phyloP scores from a whole-genome alignment of 768 basidiomycete species.

The Lentinula boryana region DNA sequence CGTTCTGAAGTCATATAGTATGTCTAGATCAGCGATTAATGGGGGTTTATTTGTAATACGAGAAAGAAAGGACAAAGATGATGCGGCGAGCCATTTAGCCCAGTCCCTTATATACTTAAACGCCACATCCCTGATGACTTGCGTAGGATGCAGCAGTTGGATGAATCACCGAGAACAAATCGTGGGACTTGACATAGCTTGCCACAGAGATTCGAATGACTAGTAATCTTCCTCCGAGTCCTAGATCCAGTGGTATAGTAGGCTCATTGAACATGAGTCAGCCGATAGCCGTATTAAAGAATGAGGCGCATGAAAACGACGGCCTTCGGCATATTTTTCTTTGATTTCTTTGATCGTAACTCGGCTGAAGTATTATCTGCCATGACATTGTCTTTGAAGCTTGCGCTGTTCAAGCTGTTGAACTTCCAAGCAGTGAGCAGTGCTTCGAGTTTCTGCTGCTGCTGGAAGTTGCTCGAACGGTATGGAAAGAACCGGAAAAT shows the following conservation, averaged over 20 bases:
- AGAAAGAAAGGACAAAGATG: not conserved
- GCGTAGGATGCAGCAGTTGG: not conserved
- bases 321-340: not conserved
- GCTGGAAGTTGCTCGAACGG: not conserved
- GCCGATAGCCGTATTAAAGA: not conserved
- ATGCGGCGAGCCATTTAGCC: not conserved
- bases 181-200: not conserved
- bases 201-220: not conserved
- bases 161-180: not conserved
- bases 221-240: not conserved
- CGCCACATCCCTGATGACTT: not conserved
- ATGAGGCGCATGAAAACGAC: not conserved
- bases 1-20: slow-evolving; percentile 1
- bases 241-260: not conserved
- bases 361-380: too few species aligned
- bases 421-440: too few species aligned
- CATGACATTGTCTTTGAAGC: too few species aligned
- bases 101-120: not conserved
- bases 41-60: not conserved
- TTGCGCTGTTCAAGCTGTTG: too few species aligned
- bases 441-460: too few species aligned
- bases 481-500: not conserved
- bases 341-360: too few species aligned
- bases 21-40: not conserved
- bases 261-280: not conserved